Conservation (phyloP, 2,329 filamentous ascomycete species). For the Colletotrichum sp. region DNA sequence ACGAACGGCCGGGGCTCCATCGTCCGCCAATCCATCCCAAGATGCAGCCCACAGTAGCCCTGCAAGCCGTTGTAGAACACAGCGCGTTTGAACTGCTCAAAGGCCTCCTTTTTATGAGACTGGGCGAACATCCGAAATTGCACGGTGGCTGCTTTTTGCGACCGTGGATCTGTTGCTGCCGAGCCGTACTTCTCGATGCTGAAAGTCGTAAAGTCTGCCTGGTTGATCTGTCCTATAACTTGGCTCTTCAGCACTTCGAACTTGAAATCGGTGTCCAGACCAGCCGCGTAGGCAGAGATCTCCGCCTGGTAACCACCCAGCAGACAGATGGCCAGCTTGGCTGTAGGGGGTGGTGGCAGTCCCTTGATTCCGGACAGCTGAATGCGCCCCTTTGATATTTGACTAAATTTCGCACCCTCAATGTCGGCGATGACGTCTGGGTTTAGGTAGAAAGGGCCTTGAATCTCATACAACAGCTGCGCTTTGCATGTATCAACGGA, state of each 20-base stretch:
- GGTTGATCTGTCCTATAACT: constrained; percentile 27
- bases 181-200: constrained; percentile 34
- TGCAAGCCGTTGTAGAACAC: constrained; percentile 35
- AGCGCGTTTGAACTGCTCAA: constrained; percentile 23
- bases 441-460: constrained; percentile 52
- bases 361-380: constrained; percentile 41
- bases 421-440: constrained; percentile 51
- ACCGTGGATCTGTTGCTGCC: constrained; percentile 24
- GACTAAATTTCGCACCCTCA: constrained; percentile 35
- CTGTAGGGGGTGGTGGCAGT: constrained; percentile 40
- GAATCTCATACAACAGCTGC: constrained; percentile 56
- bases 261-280: constrained; percentile 30
- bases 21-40: constrained; percentile 40
- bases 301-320: constrained; percentile 43
- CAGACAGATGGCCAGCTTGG: constrained; percentile 43
- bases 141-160: constrained; percentile 42
- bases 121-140: constrained; percentile 47
- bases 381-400: constrained; percentile 39
- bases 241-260: constrained; percentile 30
- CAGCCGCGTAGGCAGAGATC: constrained; percentile 26
- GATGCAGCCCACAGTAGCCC: constrained; percentile 36
- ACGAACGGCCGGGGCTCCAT: constrained; percentile 35
- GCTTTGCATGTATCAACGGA: constrained; percentile 42
- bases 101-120: constrained; percentile 26
- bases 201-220: constrained; percentile 29